These are phyloP conservation scores for Suillus sp. DNA, from an alignment of 768 basidiomycete species.

Conservation along the genomic window DNA sequence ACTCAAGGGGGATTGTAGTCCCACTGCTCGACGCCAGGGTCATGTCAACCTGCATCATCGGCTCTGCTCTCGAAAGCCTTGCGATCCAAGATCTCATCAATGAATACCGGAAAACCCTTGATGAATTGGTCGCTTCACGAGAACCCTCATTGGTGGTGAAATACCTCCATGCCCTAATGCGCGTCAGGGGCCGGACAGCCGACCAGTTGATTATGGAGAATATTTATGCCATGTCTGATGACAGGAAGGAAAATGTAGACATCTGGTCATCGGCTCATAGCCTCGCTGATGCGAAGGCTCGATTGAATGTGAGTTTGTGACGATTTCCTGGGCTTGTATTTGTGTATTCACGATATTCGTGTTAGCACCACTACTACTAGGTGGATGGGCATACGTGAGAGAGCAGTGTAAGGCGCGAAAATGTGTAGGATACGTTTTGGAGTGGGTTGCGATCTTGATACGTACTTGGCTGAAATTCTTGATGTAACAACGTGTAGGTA, in stretches of 20 bases:
- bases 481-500: neutral
- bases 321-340: neutral
- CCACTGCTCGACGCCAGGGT: conserved; percentile 1
- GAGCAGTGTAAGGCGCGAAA: neutral
- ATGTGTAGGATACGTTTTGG: neutral
- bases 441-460: neutral
- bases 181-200: neutral
- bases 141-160: neutral
- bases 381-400: neutral
- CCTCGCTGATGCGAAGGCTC: conserved; percentile 12
- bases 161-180: conserved; percentile 8
- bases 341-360: neutral
- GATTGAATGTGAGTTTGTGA: neutral
- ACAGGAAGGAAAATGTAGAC: conserved; percentile 5
- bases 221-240: neutral
- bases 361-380: neutral
- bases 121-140: neutral
- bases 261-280: conserved; percentile 4
- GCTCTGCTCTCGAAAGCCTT: conserved; percentile 7
- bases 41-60: conserved; percentile 8
- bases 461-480: neutral
- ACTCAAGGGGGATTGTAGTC: neutral
- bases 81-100: conserved; percentile 2
- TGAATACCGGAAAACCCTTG: neutral
- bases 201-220: conserved; percentile 10